Base-by-base conservation (phyloP, 768 basidiomycete species). In the Russula emetica region DNA sequence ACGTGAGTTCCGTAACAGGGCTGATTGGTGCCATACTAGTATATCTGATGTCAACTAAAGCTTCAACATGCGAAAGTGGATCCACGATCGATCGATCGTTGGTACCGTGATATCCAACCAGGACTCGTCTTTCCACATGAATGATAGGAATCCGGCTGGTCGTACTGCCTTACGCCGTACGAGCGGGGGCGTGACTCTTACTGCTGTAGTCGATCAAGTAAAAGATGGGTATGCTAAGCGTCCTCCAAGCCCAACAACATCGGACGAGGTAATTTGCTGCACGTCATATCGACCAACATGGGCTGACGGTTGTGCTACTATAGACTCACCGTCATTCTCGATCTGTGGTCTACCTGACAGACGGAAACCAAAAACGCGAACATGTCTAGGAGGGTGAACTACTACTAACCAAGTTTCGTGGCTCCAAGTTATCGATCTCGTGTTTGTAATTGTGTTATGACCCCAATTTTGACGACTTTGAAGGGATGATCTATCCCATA, bases 51-150 rank as follows among this genome's bases (percentile, higher is more conserved):
- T 30, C 57, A 14, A 20, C 28, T 45, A 30, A 42, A 57, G 56
- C 10, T 45, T 57, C 42, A 57, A 57, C 42, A 45, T 57, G 56
- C 40, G 56, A 45, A 57, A 22, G 32, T 58, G 57, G 45, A 49
- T 58, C n/a, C 45, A 58, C 32, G 30, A 11, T 13, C 30, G 57
- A 1, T 45, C 44, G 13, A 58, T 22, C n/a, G 42, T n/a, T 32
- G 45, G 32, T 1, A 58, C 44, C n/a, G 56, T 58, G 20, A 5
- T 47, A 26, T 58, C 57, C 18, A 20, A 57, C 28, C 56, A 8
- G 5, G 22, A 58, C 22, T 34, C 57, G 3, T 22, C 44, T 36
- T 34, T 49, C 44, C 30, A 49, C 18, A 42, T 42, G 55, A 28
- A 26, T 26, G 20, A 40, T 44, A 28, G 16, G 26, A 13, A 16